phyloP scores from a whole-genome alignment of 495 filamentous ascomycete species.

The Penicillium malachiteum region DNA sequence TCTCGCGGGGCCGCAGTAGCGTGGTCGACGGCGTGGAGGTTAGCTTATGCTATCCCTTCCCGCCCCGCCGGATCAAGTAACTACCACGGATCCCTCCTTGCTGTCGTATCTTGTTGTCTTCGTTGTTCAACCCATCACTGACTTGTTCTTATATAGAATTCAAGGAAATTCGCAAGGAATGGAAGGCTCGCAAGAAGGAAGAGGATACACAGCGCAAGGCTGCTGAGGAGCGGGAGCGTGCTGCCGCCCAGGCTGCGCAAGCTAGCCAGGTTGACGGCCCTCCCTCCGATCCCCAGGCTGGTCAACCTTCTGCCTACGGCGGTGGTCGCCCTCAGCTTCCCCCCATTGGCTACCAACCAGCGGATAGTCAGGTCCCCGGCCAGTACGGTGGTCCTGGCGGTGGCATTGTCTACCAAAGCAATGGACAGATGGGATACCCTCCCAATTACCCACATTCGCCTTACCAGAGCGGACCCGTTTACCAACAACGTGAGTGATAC shows the following conservation, averaged over 20 bases:
- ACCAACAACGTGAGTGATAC: constrained; percentile 66
- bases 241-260: constrained; percentile 53
- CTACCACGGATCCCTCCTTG: too few species aligned
- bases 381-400: constrained; percentile 65
- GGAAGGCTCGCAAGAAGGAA: constrained; percentile 99
- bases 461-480: constrained; percentile 73
- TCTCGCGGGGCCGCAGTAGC: constrained; percentile 49
- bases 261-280: constrained; percentile 58
- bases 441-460: constrained; percentile 73
- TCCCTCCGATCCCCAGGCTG: constrained; percentile 56
- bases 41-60: constrained; percentile 24
- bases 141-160: constrained; percentile 64
- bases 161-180: constrained; percentile 98
- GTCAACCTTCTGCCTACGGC: constrained; percentile 56
- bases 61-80: constrained; percentile 6
- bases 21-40: constrained; percentile 39
- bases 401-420: constrained; percentile 57
- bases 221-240: constrained; percentile 81
- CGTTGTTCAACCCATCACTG: background rate
- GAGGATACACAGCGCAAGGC: constrained; percentile 88
- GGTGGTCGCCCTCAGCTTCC: constrained; percentile 70
- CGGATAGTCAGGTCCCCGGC: constrained; percentile 58
- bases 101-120: background rate
- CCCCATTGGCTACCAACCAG: constrained; percentile 78
- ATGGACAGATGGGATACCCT: constrained; percentile 69